A percentile compares a stretch with the other conserved stretches of the same genome.
These are phyloP conservation scores for Phytophthora agathidicida DNA, from an alignment of 352 stramenopile genomes.

Conservation along the genomic window DNA sequence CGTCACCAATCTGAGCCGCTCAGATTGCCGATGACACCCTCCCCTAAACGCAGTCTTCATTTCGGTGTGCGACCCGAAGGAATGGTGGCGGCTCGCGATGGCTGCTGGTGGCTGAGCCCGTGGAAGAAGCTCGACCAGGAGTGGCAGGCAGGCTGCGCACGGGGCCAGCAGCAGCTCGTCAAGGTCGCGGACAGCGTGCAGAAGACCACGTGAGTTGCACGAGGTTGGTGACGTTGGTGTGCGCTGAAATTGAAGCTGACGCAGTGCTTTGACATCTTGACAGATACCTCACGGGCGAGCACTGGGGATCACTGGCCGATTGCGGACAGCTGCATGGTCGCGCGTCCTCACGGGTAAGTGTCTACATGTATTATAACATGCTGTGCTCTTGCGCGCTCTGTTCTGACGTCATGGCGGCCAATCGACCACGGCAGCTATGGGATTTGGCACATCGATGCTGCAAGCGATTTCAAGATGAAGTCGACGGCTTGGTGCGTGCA, in stretches of 20 bases:
- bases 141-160: conserved; percentile 54
- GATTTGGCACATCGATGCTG: conserved; percentile 73
- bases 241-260: neutral
- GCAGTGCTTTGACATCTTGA: neutral
- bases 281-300: conserved; percentile 70
- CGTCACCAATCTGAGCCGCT: too few species aligned
- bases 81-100: conserved; percentile 9
- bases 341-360: conserved; percentile 52
- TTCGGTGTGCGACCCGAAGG: too few species aligned
- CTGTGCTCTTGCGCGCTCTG: too few species aligned
- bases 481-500: conserved; percentile 51
- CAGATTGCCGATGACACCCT: too few species aligned
- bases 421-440: conserved; percentile 48
- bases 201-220: conserved; percentile 67
- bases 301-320: conserved; percentile 66
- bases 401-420: conserved; percentile 4
- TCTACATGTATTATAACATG: neutral
- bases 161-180: conserved; percentile 64
- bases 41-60: too few species aligned
- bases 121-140: conserved; percentile 72
- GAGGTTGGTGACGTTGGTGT: too few species aligned
- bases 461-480: conserved; percentile 54
- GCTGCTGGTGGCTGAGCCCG: conserved; percentile 68
- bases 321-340: conserved; percentile 51
- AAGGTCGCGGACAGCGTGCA: conserved; percentile 77